Conservation (phyloP, 2,329 filamentous ascomycete species). For the Calonectria ilicicola region DNA sequence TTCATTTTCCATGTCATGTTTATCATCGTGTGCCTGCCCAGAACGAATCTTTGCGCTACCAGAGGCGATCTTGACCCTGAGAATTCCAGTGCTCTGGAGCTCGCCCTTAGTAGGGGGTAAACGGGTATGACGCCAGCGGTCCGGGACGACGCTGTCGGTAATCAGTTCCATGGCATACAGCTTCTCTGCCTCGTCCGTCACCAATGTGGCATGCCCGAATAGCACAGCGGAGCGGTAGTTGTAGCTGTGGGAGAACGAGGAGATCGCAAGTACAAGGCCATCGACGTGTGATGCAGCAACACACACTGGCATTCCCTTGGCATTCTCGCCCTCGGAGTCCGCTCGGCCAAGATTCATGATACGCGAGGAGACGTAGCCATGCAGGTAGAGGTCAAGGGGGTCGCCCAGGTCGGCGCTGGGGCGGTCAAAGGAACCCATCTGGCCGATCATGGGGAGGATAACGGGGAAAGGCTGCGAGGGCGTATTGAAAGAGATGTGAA, state of each 20-base stretch:
- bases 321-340: constrained; percentile 19
- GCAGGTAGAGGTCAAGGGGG: constrained; percentile 81
- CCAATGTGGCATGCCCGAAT: constrained; percentile 78
- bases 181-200: constrained; percentile 77
- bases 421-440: constrained; percentile 78
- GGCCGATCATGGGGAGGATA: constrained; percentile 87
- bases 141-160: constrained; percentile 78
- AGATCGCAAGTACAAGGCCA: constrained; percentile 82
- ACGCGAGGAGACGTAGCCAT: constrained; percentile 85
- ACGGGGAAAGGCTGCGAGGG: constrained; percentile 77
- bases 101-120: constrained; percentile 79
- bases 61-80: constrained; percentile 75
- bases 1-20: constrained; percentile 58
- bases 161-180: constrained; percentile 83
- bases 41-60: constrained; percentile 82
- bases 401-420: constrained; percentile 72
- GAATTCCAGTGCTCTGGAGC: constrained; percentile 79
- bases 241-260: constrained; percentile 84
- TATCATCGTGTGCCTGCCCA: constrained; percentile 71
- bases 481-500: constrained; percentile 83
- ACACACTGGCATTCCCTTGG: constrained; percentile 74
- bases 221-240: constrained; percentile 87
- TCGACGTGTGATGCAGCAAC: constrained; percentile 81
- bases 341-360: constrained; percentile 74
- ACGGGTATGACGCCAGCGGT: constrained; percentile 77